phyloP scores from a whole-genome alignment of 1,139 yeast genomes.

The Nakaseomyces delphensis region DNA sequence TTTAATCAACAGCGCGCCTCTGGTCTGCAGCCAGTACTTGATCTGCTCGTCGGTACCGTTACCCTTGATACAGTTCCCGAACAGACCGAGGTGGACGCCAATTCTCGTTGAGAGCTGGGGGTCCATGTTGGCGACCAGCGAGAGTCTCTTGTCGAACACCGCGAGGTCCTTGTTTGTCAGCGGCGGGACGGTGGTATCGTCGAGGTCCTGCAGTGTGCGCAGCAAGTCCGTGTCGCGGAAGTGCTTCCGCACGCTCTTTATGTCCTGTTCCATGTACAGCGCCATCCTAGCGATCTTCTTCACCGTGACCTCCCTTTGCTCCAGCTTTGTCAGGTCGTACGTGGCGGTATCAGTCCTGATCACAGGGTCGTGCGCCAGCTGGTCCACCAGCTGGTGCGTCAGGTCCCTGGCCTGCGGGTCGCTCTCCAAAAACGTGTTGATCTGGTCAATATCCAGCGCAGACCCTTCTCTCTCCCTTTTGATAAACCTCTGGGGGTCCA shows the following conservation, averaged over 20 bases:
- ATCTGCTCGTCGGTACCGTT: conserved; percentile 57
- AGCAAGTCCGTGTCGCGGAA: conserved; percentile 22
- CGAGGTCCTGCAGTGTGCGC: conserved; percentile 18
- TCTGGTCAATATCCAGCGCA: conserved; percentile 39
- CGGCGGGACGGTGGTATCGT: conserved; percentile 13
- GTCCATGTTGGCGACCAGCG: conserved; percentile 41
- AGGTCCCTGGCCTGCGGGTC: conserved; percentile 42
- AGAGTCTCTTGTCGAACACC: conserved; percentile 37
- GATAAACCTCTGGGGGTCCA: conserved; percentile 27
- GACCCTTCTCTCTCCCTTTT: conserved; percentile 45
- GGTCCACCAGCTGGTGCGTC: conserved; percentile 39
- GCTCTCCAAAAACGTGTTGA: conserved; percentile 50
- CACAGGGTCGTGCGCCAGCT: conserved; percentile 47
- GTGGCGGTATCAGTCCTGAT: conserved; percentile 41
- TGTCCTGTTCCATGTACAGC: conserved; percentile 42
- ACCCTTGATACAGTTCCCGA: conserved; percentile 60
- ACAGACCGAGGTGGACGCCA: conserved; percentile 66
- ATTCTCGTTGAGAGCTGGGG: conserved; percentile 58
- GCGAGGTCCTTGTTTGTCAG: conserved; percentile 30
- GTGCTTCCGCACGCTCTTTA: conserved; percentile 21
- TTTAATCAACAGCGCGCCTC: conserved; percentile 58
- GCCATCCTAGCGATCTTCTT: conserved; percentile 42
- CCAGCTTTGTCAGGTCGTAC: conserved; percentile 45
- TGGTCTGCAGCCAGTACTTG: conserved; percentile 61
- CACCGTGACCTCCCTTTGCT: conserved; percentile 47